Base-by-base conservation (phyloP, 1,284 basidiomycete genomes). In the Sanghuangporus sanghuang region DNA sequence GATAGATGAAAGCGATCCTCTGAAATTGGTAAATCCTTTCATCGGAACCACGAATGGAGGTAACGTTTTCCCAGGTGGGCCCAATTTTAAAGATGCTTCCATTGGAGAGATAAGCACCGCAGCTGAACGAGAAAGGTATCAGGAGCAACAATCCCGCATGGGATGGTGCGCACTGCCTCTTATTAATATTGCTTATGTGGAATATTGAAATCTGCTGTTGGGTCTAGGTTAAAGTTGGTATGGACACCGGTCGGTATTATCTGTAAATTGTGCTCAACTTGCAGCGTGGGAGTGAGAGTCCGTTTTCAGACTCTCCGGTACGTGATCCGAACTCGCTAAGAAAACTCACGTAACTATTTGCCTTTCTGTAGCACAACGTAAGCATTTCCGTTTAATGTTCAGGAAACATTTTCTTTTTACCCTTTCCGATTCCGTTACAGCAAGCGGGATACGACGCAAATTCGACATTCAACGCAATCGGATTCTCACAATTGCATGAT, bases 401-500 rank as follows among this genome's bases (percentile, higher is more conserved):
- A 42, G n/a, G 5, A 2, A 42, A 12, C 5, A 1, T 16, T 42
- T 16, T 42, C 40, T 42, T 42, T n/a, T 42, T n/a, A n/a, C 3
- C 11, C n/a, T 42, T 42, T 42, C 40, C 40, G n/a, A 11, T 42
- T 42, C 40, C 7, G 16, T 39, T 38, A 32, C 48, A 69, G 67
- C 68, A 69, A 64, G 67, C 65, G n/a, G 68, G 68, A 3, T 69
- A 68, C 50, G 68, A 68, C 23, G 63, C 59, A 27, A 64, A 66
- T 58, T 58, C 65, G 7, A 65, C 63, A 2, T 67, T 67, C 64
- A 68, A 68, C n/a, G 67, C 63, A 9, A 68, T 67, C 3, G 69
- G 69, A 11, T 68, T 70, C 59, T 68, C 67, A 35, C 69, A 69
- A 46, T 46, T 70, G 27, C 69, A 70, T 54, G 69, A 70, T 40